Base-by-base conservation (phyloP, 345 rosid species). In the Nephelium lappaceum region DNA sequence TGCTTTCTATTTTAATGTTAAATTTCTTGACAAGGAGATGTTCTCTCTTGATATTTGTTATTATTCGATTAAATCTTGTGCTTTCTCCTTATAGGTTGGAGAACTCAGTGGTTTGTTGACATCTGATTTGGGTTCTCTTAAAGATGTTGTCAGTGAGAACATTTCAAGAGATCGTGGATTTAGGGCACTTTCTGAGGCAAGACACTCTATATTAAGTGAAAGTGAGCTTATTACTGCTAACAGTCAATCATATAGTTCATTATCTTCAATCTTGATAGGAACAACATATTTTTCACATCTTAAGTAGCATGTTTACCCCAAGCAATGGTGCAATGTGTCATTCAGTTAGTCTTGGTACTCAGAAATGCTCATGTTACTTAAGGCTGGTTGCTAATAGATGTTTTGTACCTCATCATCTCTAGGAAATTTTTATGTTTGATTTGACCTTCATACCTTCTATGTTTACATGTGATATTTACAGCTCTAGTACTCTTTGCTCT, bases 101-200 rank as follows among this genome's bases (percentile, higher is more conserved):
- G 99, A 95, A 84, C 89, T 93, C 65, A 88, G 91, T 42, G 96
- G 93, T 51, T 84, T 93, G 82, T 86, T 95, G 71, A 93, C 98
- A 27, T 89, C 95, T 83, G 99, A 95, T 87, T 91, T 95, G 88
- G 97, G 96, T 75, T 86, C 98, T 73, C 83, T 93, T 58, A 93
- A 95, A 80, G 82, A 86, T 81, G 72, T 91, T 69, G 93, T 95
- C 77, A 91, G 93, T 23, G 99, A 95, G 85, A 95, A 95, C 81
- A 86, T 90, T 82, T 92, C 98, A 25, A 88, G 99, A 80, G 99
- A 93, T 85, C 99, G 99, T 72, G 98, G 99, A 67, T 92, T 95
- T 72, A 92, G 99, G 83, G 99, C 99, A 51, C 87, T 93, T 91
- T 92, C 98, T 41, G 97, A 95, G 99, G 99, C 95, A 95, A 91